Conservation (phyloP, 129 eudicot species). For the Flaveria trinervia region DNA sequence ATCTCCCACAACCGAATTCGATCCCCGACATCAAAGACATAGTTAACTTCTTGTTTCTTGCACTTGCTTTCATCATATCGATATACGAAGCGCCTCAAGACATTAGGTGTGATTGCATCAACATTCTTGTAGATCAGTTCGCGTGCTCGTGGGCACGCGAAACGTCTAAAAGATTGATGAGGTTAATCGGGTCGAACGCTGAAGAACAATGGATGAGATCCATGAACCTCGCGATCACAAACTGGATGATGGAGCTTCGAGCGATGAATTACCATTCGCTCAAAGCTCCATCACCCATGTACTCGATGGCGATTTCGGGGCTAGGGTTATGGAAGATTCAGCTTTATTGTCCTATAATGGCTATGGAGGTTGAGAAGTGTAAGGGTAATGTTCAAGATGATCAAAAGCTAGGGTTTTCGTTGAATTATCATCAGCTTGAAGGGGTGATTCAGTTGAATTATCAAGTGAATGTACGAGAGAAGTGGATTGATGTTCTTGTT, state of each 20-base stretch:
- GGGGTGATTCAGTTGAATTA: slow-evolving; percentile 81
- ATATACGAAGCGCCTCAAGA: slow-evolving; percentile 83
- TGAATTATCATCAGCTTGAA: slow-evolving; percentile 78
- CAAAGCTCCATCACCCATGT: slow-evolving; percentile 65
- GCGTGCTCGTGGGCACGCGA: slow-evolving; percentile 48
- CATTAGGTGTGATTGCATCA: slow-evolving; percentile 51
- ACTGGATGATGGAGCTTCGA: slow-evolving; percentile 60
- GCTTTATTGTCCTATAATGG: slow-evolving; percentile 78
- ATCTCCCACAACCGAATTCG: slow-evolving; percentile 40
- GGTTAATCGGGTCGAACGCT: slow-evolving; percentile 57
- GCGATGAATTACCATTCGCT: slow-evolving; percentile 23
- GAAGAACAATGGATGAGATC: slow-evolving; percentile 89
- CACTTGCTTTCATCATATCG: slow-evolving; percentile 66
- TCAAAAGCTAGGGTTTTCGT: slow-evolving; percentile 58
- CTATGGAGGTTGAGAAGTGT: slow-evolving; percentile 67
- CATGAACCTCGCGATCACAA: slow-evolving; percentile 68
- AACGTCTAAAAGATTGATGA: slow-evolving; percentile 50
- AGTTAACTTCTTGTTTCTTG: slow-evolving; percentile 62
- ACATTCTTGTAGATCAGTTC: slow-evolving; percentile 43
- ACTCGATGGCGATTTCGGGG: slow-evolving; percentile 53
- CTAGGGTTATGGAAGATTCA: slow-evolving; percentile 87
- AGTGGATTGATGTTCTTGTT: slow-evolving; percentile 75
- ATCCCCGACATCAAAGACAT: slow-evolving; percentile 45
- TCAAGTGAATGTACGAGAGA: slow-evolving; percentile 54
- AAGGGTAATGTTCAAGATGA: slow-evolving; percentile 50